phyloP scores from a whole-genome alignment of 2,329 filamentous ascomycete species.

The Aspergillus persii region DNA sequence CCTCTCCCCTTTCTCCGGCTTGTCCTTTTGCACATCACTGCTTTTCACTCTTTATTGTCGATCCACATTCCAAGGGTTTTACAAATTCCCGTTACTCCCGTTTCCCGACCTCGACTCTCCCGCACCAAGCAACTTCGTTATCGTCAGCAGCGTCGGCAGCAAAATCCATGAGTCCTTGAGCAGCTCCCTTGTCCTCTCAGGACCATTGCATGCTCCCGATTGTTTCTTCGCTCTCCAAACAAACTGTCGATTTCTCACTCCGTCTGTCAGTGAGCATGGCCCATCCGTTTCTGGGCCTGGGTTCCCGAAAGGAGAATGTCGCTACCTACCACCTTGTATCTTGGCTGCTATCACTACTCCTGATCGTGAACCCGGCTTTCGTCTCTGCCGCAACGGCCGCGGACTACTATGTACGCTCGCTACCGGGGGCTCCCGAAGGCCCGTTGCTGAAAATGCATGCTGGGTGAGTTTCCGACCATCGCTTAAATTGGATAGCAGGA shows the following conservation, averaged over 20 bases:
- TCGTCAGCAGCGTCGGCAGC: background rate
- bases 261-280: background rate
- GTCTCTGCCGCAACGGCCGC: conserved; percentile 59
- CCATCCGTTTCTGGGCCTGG: background rate
- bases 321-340: conserved; percentile 15
- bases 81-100: background rate
- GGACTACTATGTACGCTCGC: conserved; percentile 83
- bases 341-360: conserved; percentile 27
- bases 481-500: background rate
- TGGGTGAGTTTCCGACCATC: conserved; percentile 61
- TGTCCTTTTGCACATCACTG: background rate
- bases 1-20: background rate
- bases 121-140: background rate
- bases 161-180: conserved; percentile 19
- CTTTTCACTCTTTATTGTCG: background rate
- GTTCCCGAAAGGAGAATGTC: conserved; percentile 8
- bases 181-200: conserved; percentile 14
- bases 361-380: conserved; percentile 23
- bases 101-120: background rate
- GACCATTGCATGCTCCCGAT: conserved; percentile 8
- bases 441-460: conserved; percentile 95
- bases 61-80: background rate
- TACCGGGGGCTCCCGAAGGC: conserved; percentile 79
- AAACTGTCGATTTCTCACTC: background rate
- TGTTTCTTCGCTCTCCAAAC: background rate